A percentile compares a stretch with the other conserved stretches of the same genome.
Evolutionary conservation across 1,139 yeast species (phyloP).

Genomic region (Sugiyamaella paludigena): DNA sequence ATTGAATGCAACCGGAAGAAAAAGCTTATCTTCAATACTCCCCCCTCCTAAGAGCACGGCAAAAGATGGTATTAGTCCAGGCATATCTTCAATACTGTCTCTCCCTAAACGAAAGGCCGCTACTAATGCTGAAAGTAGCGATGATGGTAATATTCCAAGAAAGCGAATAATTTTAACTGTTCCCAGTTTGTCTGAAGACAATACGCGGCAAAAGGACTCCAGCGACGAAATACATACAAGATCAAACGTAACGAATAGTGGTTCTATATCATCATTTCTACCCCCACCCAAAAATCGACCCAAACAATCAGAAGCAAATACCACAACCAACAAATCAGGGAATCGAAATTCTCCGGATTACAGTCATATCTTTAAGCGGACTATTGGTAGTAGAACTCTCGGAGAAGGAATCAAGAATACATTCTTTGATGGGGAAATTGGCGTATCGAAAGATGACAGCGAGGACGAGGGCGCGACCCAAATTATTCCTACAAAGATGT

Average conservation of each 20-base stretch:
- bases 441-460: conserved; percentile 9
- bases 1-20: background rate
- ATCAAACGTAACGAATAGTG: background rate
- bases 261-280: conserved; percentile 9
- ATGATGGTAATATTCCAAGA: background rate
- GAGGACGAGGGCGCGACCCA: background rate
- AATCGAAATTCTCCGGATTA: conserved; percentile 12
- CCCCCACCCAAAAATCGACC: conserved; percentile 15
- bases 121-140: background rate
- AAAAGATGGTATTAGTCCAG: background rate
- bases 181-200: conserved; percentile 1
- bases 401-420: conserved; percentile 29
- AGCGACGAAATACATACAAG: background rate
- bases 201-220: no score
- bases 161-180: background rate
- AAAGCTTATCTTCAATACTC: background rate
- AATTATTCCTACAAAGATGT: conserved; percentile 8
- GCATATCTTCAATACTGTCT: background rate
- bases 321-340: no score
- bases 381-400: conserved; percentile 18
- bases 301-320: conserved; percentile 9
- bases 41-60: background rate
- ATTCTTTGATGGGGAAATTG: conserved; percentile 28
- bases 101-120: background rate
- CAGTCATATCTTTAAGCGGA: conserved; percentile 2